Conservation (phyloP, 163 green algal genomes). For the Scenedesmus sp. region DNA sequence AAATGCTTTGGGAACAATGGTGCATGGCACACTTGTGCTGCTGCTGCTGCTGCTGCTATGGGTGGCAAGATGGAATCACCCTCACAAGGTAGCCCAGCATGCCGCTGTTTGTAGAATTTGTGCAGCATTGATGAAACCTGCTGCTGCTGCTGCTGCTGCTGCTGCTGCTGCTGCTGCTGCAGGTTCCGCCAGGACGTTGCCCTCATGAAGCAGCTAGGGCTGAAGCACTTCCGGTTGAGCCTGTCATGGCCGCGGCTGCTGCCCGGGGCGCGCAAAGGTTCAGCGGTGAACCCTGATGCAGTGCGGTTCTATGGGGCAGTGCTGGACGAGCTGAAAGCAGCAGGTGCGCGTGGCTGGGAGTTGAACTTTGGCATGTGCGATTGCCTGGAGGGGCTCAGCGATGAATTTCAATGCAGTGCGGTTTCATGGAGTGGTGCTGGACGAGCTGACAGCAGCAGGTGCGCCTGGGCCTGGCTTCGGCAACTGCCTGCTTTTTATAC, state of each 20-base stretch:
- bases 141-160: not conserved
- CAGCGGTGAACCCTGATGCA: conserved; percentile 60
- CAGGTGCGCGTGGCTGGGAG: not conserved
- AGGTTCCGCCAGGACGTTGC: conserved; percentile 61
- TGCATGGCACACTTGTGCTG: no score
- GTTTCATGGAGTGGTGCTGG: no score
- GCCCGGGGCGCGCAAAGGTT: conserved; percentile 43
- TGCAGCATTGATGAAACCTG: not conserved
- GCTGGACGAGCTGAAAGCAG: conserved; percentile 63
- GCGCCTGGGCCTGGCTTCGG: not conserved
- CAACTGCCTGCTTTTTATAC: not conserved
- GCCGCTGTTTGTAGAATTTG: no score
- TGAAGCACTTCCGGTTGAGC: conserved; percentile 72
- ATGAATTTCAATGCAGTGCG: no score
- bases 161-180: conserved; percentile 6
- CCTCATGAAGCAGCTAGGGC: conserved; percentile 71
- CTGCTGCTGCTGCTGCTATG: no score
- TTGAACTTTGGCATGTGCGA: not conserved
- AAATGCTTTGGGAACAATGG: no score
- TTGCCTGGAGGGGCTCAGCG: no score
- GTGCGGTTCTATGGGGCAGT: conserved; percentile 73
- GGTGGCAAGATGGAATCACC: no score
- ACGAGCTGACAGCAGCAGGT: not conserved
- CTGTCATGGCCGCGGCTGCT: conserved; percentile 75
- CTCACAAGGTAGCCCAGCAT: no score